Evolutionary conservation across 202 grass and related monocot species (phyloP), one percentile per base, ranked within the genome.

Genomic region (Sporobolus alterniflorus): DNA sequence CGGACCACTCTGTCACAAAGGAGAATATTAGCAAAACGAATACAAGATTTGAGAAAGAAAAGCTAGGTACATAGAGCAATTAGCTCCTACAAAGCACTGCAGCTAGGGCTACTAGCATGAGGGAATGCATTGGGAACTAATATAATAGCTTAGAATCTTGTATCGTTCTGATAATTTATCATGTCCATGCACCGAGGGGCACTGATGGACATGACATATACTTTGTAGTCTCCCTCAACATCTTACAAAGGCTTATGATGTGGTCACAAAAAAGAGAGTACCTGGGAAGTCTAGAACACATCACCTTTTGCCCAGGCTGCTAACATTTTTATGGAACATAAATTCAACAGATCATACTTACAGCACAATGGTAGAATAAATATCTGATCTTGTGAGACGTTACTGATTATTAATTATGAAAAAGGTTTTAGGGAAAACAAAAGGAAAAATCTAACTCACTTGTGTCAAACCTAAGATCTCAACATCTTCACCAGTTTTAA

Each of bases 401-500:
- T 11, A 36, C 7, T 8, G 49, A 42, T 71, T 33, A 71, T 63
- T 52, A 15, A 18, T 26, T 11, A 51, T 17, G 3, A 57, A 48
- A 62, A 3, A n/a, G 8, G 62, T 44, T 49, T 22, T 17, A 68
- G 1, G 7, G 64, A 49, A 73, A 26, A 64, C 34, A 47, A 83
- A 29, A 4, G 36, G 3, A 3, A 55, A 30, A 16, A 56, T 21
- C 9, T 73, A 76, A 83, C 73, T 85, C 63, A 99, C 97, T 69
- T 94, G 91, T 0, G 31, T 82, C 83, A 99, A 89, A 50, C 97
- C 97, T 67, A 99, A 74, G 34, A 99, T 80, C 80, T 99, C 97
- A 89, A 99, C 89, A 77, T 99, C 97, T 68, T 97, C 97, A 79
- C 93, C 93, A 57, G 93, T 96, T 94, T 99, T 99, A 49, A 99